Percentiles rank a stretch among this genome's conserved stretches.
These are phyloP conservation scores for Pythium periplocum DNA, from an alignment of 352 stramenopile species.

Conservation along the genomic window DNA sequence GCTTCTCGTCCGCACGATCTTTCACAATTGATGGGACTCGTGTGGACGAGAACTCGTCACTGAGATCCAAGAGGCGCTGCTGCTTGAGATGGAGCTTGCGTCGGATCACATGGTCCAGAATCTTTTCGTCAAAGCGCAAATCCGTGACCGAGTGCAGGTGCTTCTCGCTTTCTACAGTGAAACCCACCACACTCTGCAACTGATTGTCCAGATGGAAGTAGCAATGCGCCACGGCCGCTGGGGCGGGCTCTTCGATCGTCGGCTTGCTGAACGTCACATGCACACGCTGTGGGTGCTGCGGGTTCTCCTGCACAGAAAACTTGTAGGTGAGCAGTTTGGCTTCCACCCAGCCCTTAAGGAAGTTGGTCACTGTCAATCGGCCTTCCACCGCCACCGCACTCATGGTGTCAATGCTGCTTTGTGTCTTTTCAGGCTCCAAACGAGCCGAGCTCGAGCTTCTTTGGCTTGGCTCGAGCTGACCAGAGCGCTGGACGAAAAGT, in stretches of 20 bases:
- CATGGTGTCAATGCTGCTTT: constrained; percentile 12
- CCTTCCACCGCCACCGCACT: constrained; percentile 27
- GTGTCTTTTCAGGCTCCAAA: constrained; percentile 15
- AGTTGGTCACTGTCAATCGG: constrained; percentile 30
- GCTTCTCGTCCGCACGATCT: constrained; percentile 27
- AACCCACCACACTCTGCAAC: constrained; percentile 37
- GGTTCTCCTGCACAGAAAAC: constrained; percentile 37
- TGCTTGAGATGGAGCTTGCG: constrained; percentile 46
- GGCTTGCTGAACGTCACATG: constrained; percentile 65
- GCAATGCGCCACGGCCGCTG: constrained; percentile 48
- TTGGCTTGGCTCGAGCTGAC: too few relatives aligned
- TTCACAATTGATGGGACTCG: constrained; percentile 38
- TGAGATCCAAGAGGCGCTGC: constrained; percentile 35
- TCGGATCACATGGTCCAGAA: constrained; percentile 50
- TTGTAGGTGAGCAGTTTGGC: constrained; percentile 49
- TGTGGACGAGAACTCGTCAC: constrained; percentile 62
- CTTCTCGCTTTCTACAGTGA: constrained; percentile 56
- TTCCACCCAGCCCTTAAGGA: constrained; percentile 38
- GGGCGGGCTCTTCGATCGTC: constrained; percentile 24
- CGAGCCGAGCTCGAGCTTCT: neutral
- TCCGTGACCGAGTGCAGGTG: constrained; percentile 46
- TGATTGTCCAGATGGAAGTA: constrained; percentile 43
- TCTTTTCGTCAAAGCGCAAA: constrained; percentile 44
- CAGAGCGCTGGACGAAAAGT: too few relatives aligned
- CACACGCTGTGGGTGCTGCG: constrained; percentile 33